Evolutionary conservation across 2,329 filamentous ascomycete species (phyloP).

Genomic region (Pseudogymnoascus sp.): DNA sequence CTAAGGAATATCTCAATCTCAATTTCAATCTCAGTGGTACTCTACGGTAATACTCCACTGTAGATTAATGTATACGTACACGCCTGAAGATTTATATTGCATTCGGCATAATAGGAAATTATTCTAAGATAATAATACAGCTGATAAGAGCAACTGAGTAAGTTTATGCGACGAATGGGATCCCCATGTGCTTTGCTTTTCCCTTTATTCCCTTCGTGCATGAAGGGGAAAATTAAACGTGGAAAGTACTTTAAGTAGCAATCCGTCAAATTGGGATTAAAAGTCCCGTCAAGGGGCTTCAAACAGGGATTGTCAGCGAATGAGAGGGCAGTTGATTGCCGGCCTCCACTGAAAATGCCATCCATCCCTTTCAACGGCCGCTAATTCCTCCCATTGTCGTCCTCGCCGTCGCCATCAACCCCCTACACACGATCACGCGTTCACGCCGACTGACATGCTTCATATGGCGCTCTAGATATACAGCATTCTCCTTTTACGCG

Average conservation of each 20-base stretch:
- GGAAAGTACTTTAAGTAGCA: not conserved
- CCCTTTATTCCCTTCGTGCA: not conserved
- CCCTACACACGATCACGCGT: not conserved
- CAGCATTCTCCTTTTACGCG: not conserved
- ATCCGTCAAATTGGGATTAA: conserved; percentile 1
- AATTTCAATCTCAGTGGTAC: not conserved
- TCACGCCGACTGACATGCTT: not conserved
- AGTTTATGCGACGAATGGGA: not conserved
- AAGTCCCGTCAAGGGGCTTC: not conserved
- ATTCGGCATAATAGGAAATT: not conserved
- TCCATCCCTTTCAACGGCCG: conserved; percentile 1
- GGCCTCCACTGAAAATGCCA: conserved; percentile 6
- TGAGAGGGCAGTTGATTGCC: not conserved
- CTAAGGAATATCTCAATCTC: conserved; percentile 4
- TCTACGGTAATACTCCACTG: not conserved
- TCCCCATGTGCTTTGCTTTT: not conserved
- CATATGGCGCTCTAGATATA: not conserved
- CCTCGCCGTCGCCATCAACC: not conserved
- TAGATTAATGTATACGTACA: not conserved
- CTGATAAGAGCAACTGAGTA: not conserved
- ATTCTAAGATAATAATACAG: not conserved
- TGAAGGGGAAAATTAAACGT: not conserved
- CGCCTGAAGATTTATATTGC: not conserved
- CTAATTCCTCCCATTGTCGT: not conserved
- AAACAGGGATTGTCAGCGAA: conserved; percentile 2